Evolutionary conservation across 495 filamentous ascomycete species (phyloP).

Genomic region (Hypoxylon crocopeplum): DNA sequence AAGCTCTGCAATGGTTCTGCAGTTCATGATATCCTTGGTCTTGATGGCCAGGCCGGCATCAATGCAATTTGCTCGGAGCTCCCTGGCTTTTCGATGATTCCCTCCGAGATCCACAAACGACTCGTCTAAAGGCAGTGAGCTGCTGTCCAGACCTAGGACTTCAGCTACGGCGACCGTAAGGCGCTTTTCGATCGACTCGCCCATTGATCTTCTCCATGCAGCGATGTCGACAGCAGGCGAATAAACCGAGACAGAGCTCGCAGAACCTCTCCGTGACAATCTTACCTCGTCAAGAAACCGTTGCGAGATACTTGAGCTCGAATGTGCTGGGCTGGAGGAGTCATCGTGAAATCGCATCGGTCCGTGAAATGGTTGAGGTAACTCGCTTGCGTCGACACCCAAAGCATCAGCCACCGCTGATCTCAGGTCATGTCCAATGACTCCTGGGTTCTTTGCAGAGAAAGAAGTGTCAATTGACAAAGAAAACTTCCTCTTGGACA

Average conservation of each 20-base stretch:
- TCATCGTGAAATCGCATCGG: too few relatives aligned
- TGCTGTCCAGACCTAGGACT: conserved; percentile 40
- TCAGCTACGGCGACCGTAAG: conserved; percentile 42
- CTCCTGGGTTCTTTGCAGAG: not conserved
- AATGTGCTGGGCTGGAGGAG: conserved; percentile 14
- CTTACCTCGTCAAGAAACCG: not conserved
- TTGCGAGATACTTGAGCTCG: conserved; percentile 11
- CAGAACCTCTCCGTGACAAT: not conserved
- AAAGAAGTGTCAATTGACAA: conserved; percentile 12
- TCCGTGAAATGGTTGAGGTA: conserved; percentile 32
- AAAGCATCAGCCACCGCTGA: conserved; percentile 37
- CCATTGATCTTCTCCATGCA: conserved; percentile 20
- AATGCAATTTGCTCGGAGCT: conserved; percentile 44
- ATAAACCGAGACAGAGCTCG: conserved; percentile 20
- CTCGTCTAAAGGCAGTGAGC: conserved; percentile 34
- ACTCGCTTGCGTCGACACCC: conserved; percentile 32
- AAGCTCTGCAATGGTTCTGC: conserved; percentile 50
- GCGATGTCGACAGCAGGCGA: conserved; percentile 8
- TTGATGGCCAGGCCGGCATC: conserved; percentile 45
- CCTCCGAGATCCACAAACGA: conserved; percentile 54
- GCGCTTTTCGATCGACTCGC: conserved; percentile 40
- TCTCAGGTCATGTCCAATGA: conserved; percentile 17
- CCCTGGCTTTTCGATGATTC: conserved; percentile 42
- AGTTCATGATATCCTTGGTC: conserved; percentile 50
- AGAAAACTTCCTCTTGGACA: conserved; percentile 1